A percentile compares a stretch with the other conserved stretches of the same genome.
These are phyloP conservation scores for Chlorella sp. DNA, from an alignment of 139 green algal genomes.

Conservation along the genomic window DNA sequence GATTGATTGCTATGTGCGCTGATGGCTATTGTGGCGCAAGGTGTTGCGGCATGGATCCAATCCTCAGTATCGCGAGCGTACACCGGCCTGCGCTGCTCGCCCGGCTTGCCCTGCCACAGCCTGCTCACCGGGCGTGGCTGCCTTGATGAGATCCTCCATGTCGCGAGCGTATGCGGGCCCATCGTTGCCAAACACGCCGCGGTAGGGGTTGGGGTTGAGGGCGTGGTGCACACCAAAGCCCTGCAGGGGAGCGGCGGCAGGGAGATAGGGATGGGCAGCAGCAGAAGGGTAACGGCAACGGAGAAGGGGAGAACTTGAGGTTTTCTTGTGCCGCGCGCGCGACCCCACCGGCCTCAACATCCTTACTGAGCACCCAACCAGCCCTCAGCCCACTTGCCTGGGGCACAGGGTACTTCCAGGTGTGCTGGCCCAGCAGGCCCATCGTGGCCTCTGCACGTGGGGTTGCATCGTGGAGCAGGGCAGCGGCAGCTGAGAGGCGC, in stretches of 20 bases:
- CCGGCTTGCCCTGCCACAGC: no score
- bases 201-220: constrained; percentile 94
- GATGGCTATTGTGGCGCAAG: no score
- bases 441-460: constrained; percentile 77
- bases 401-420: constrained; percentile 85
- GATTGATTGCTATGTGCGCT: no score
- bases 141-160: constrained; percentile 71
- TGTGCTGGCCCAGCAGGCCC: constrained; percentile 88
- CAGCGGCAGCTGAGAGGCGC: background rate
- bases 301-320: background rate
- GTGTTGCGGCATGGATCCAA: constrained; percentile 53
- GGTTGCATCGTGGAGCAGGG: background rate
- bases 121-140: constrained; percentile 58
- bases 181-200: constrained; percentile 89
- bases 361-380: no score
- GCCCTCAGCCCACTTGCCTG: background rate
- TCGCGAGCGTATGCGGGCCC: constrained; percentile 79
- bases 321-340: no score
- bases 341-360: no score
- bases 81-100: no score
- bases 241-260: no score
- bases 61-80: constrained; percentile 84
- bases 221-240: constrained; percentile 91
- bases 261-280: background rate
- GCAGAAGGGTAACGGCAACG: background rate